Conservation (phyloP, 2,329 filamentous ascomycete genomes). For the Stagonosporopsis chrysanthemi region DNA sequence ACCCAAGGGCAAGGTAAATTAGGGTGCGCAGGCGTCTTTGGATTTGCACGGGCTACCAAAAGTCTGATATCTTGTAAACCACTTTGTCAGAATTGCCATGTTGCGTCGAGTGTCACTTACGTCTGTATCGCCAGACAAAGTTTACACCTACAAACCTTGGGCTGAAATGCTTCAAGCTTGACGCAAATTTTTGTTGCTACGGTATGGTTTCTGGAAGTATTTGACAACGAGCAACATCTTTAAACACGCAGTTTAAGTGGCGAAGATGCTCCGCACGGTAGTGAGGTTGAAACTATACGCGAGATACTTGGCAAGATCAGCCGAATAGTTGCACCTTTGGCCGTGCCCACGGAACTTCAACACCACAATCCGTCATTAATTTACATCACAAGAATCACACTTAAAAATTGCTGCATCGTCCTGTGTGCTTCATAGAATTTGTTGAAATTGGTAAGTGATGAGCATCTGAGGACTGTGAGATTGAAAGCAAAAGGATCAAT, state of each 20-base stretch:
- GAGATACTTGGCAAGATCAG: constrained; percentile 10
- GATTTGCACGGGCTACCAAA: background rate
- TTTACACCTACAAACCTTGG: background rate
- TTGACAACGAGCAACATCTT: background rate
- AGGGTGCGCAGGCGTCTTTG: background rate
- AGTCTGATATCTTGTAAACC: background rate
- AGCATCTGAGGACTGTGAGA: no score
- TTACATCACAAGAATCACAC: background rate
- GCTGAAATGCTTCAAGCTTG: background rate
- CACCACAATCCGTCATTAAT: background rate
- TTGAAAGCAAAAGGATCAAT: background rate
- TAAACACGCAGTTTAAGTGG: background rate
- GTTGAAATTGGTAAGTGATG: background rate
- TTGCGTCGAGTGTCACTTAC: constrained; percentile 1
- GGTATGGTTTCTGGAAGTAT: background rate
- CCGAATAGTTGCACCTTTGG: background rate
- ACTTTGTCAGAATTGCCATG: background rate
- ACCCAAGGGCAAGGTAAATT: background rate
- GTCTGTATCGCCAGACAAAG: background rate
- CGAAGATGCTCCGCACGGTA: background rate
- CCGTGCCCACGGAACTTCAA: background rate
- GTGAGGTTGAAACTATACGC: constrained; percentile 1
- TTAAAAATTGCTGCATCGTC: no score
- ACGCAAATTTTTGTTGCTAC: background rate
- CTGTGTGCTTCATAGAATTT: no score